Base-by-base conservation (phyloP, 2,329 filamentous ascomycete species). In the Colletotrichum melonis region DNA sequence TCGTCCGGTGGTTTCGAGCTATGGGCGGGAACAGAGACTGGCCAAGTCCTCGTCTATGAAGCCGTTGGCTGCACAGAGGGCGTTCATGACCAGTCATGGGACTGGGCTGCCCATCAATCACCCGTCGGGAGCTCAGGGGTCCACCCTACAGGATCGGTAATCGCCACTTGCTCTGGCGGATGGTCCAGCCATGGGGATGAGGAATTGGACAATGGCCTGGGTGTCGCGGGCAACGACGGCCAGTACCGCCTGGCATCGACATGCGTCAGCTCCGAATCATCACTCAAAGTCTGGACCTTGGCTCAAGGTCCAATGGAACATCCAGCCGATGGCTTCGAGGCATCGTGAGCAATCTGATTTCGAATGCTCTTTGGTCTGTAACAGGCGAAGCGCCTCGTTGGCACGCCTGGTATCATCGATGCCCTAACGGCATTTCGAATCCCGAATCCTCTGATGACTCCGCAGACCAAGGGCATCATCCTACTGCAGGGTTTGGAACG, bases 11-110 rank as follows among this genome's bases (percentile, higher is more conserved):
- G 86, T 1, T 91, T 90, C 74, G 91, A 92, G 78, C 84, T 92
- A 58, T 92, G 91, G 91, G 88, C 88, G 6, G 91, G 91, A 2
- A 86, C 87, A 0, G 83, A 85, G 56, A 82, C 86, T 73, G 90
- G 91, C 1, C 78, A 81, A 3, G 87, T 91, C n/a, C 84, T 84
- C 57, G 86, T 92, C 7, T 92, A 89, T 88, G 88, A 92, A 56
- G 84, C 84, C 12, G 86, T 91, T 0, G 90, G 90, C 30, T 81
- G 79, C 52, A 76, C 74, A 3, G 85, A 83, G 57, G 89, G 89
- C 19, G 81, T 83, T 7, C 78, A 84, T 26, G 78, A 82, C 30
- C 84, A 85, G 4, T 80, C 83, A 0, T 90, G 88, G 88, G 78
- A 79, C n/a, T 91, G 88, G 86, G 76, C 82, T 24, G 84, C 85